Percentiles rank a stretch among this genome's conserved stretches.
Conservation (phyloP, 192 early-diverging fungal genomes). For the Rhizophlyctis rosea region DNA sequence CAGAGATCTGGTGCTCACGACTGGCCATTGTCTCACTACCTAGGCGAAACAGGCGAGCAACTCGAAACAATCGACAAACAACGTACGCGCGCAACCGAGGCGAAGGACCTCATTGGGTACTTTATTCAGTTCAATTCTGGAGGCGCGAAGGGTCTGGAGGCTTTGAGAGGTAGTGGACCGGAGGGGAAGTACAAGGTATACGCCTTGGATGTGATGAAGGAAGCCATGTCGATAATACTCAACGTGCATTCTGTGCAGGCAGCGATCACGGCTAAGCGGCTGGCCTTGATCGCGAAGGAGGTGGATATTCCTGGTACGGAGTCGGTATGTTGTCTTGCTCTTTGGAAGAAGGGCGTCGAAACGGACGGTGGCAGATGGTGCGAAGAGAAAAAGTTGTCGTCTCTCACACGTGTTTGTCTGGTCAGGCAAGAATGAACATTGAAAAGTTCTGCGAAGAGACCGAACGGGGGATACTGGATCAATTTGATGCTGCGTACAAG, state of each 20-base stretch:
- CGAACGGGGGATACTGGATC: constrained; percentile 82
- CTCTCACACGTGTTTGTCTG: too few relatives aligned
- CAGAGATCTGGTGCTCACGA: not conserved
- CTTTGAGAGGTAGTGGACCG: constrained; percentile 64
- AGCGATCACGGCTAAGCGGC: constrained; percentile 76
- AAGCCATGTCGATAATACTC: too few relatives aligned
- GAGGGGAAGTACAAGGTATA: constrained; percentile 82
- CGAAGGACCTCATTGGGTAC: constrained; percentile 87
- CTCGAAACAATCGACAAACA: constrained; percentile 95
- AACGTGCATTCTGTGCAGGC: constrained; percentile 45
- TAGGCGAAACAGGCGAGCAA: constrained; percentile 72
- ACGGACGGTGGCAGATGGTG: too few relatives aligned
- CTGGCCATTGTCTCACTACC: not conserved
- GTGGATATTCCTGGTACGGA: constrained; percentile 69
- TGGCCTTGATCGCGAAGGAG: constrained; percentile 83
- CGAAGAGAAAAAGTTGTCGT: too few relatives aligned
- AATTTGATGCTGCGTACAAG: constrained; percentile 83
- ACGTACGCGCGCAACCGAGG: constrained; percentile 78
- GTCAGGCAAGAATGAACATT: constrained; percentile 75
- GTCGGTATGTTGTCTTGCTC: constrained; percentile 26
- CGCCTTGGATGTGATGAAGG: too few relatives aligned
- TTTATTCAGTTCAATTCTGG: constrained; percentile 89
- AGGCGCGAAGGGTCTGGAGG: constrained; percentile 68
- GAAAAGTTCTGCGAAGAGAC: constrained; percentile 91
- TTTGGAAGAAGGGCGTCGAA: too few relatives aligned